Evolutionary conservation across 2,329 filamentous ascomycete genomes (phyloP), one percentile per base, ranked within the genome.

Genomic region (Pseudofabraea citricarpa): DNA sequence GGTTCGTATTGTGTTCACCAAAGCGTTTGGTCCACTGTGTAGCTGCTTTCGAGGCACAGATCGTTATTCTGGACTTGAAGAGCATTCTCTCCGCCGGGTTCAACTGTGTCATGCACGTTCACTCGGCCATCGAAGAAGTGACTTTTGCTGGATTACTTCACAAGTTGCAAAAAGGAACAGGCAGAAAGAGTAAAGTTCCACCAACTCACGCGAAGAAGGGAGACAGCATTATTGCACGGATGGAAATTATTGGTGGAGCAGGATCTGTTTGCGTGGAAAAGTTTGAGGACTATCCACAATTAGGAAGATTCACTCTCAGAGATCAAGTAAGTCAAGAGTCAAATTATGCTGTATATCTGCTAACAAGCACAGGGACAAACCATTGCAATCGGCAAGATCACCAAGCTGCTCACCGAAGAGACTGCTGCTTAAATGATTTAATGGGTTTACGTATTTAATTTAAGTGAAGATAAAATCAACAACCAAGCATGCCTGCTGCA

Each of bases 351-450:
- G n/a, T n/a, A n/a, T n/a, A n/a, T n/a, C 20, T 18, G 32, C 10
- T 37, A 37, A 18, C 10, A 36, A 45, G 38, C 46, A 60, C 61
- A 97, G 83, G 93, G 93, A 58, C 91, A 97, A 86, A 98, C 93
- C 0, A 96, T 98, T 72, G 93, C 93, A 44, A 98, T 98, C 71
- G 93, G 93, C 61, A 98, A 98, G 79, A 94, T 98, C 65, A 96
- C 89, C 47, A 96, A 90, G 77, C 78, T 98, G 48, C 80, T 87
- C 55, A 71, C 67, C 4, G 68, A 54, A 12, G 56, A 55, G 26
- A 42, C 39, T 20, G 40, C 46, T 38, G 53, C 48, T 47, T 55
- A 53, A 52, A 42, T 36, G 32, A 41, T 23, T 44, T 13, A 33
- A 23, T 19, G 31, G 16, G 21, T n/a, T n/a, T n/a, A n/a, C n/a